Evolutionary conservation across 306 rosid species (phyloP).

Genomic region (Trifolium repens): DNA sequence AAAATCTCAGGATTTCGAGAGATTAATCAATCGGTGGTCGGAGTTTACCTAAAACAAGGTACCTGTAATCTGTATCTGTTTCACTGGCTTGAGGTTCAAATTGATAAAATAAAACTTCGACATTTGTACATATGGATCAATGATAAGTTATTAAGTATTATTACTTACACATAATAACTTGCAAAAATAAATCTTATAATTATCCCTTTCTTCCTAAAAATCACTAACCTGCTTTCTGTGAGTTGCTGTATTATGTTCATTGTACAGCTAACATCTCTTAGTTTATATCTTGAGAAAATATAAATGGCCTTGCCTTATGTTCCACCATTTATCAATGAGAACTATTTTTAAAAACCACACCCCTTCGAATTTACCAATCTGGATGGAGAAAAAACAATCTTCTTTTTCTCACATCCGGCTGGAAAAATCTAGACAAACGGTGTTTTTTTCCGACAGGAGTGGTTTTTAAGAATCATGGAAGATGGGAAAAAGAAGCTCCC

Average conservation of each 20-base stretch:
- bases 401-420: too few species aligned
- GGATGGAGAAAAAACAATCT: too few species aligned
- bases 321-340: constrained; percentile 21
- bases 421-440: too few species aligned
- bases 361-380: too few species aligned
- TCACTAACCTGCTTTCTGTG: neutral
- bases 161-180: constrained; percentile 10
- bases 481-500: too few species aligned
- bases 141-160: neutral
- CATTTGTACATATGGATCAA: neutral
- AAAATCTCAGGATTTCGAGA: too few species aligned
- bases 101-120: neutral
- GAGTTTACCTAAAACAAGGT: too few species aligned
- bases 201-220: neutral
- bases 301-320: neutral
- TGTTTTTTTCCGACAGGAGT: too few species aligned
- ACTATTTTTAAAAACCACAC: too few species aligned
- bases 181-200: neutral
- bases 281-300: constrained; percentile 9
- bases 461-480: too few species aligned
- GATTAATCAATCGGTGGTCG: too few species aligned
- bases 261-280: neutral
- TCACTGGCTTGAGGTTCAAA: neutral
- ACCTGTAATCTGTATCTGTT: neutral
- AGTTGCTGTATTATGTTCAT: neutral